Conservation (phyloP, 2,329 filamentous ascomycete genomes). For the Didymella exigua region DNA sequence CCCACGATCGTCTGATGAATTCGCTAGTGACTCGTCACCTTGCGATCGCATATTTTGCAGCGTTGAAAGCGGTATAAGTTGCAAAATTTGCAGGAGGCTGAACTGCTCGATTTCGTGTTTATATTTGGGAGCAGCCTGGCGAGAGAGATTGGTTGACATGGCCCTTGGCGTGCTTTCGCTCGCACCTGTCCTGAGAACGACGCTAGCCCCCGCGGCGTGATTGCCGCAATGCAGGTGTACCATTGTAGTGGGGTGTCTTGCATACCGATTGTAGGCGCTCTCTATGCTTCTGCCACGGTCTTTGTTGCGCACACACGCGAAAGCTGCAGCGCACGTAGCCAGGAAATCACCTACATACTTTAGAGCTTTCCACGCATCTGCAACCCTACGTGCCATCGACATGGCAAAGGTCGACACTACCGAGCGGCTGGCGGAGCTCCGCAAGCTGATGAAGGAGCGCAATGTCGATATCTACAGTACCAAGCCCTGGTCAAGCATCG, state of each 20-base stretch:
- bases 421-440: slow-evolving; percentile 74
- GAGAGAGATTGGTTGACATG: slow-evolving; percentile 1
- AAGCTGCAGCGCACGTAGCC: slow-evolving; percentile 34
- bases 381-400: slow-evolving; percentile 49
- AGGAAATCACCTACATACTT: slow-evolving; percentile 19
- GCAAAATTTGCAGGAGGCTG: neutral
- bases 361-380: slow-evolving; percentile 41
- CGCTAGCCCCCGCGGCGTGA: slow-evolving; percentile 12
- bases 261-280: slow-evolving; percentile 30
- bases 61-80: neutral
- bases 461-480: slow-evolving; percentile 92
- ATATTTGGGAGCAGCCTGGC: slow-evolving; percentile 3
- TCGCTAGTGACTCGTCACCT: slow-evolving; percentile 12
- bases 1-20: slow-evolving; percentile 11
- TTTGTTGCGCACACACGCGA: slow-evolving; percentile 38
- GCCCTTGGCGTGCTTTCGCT: slow-evolving; percentile 10
- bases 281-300: slow-evolving; percentile 42
- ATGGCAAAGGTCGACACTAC: slow-evolving; percentile 84
- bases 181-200: slow-evolving; percentile 8
- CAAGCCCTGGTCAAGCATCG: slow-evolving; percentile 26
- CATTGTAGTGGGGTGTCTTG: slow-evolving; percentile 27
- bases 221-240: slow-evolving; percentile 19
- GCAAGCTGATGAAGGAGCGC: slow-evolving; percentile 84
- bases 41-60: slow-evolving; percentile 14
- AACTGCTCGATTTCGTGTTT: slow-evolving; percentile 3